phyloP scores from a whole-genome alignment of 352 stramenopile species.

The Pythium vanterpoolii region DNA sequence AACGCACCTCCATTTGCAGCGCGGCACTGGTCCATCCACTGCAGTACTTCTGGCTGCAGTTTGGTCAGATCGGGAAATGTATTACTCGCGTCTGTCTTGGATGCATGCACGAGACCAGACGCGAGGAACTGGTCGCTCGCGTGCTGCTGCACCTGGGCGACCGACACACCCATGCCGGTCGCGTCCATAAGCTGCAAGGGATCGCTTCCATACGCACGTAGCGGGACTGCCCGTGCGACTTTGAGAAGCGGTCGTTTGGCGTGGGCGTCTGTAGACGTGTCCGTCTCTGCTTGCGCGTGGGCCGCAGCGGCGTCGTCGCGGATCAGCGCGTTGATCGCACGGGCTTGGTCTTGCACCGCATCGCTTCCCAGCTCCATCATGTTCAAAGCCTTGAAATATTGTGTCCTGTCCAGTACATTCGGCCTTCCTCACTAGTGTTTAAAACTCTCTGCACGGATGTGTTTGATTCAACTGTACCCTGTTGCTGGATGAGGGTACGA shows the following conservation, averaged over 20 bases:
- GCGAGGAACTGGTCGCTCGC: constrained; percentile 17
- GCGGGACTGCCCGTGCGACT: not conserved
- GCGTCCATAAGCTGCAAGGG: constrained; percentile 21
- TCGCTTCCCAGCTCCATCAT: constrained; percentile 16
- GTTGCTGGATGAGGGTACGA: constrained; percentile 11
- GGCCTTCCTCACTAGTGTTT: constrained; percentile 9
- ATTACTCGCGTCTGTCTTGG: not conserved
- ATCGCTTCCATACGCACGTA: constrained; percentile 2
- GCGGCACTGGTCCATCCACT: constrained; percentile 44
- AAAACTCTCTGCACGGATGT: not conserved
- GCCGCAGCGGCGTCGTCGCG: not conserved
- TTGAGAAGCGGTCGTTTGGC: not conserved
- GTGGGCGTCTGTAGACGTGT: not conserved
- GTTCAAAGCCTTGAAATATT: constrained; percentile 28
- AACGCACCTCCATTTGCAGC: constrained; percentile 25
- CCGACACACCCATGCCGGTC: constrained; percentile 10
- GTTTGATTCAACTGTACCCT: constrained; percentile 10
- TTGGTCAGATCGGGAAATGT: constrained; percentile 28
- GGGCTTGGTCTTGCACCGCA: constrained; percentile 14
- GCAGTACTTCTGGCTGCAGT: constrained; percentile 44
- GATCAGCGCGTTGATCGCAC: constrained; percentile 22
- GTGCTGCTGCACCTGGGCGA: constrained; percentile 16
- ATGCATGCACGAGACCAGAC: not conserved
- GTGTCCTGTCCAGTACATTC: constrained; percentile 31
- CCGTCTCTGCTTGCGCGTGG: not conserved